Percentiles rank a stretch among this genome's conserved stretches.
Conservation (phyloP, 768 basidiomycete species). For the Tubosaeta brunneosetosa region DNA sequence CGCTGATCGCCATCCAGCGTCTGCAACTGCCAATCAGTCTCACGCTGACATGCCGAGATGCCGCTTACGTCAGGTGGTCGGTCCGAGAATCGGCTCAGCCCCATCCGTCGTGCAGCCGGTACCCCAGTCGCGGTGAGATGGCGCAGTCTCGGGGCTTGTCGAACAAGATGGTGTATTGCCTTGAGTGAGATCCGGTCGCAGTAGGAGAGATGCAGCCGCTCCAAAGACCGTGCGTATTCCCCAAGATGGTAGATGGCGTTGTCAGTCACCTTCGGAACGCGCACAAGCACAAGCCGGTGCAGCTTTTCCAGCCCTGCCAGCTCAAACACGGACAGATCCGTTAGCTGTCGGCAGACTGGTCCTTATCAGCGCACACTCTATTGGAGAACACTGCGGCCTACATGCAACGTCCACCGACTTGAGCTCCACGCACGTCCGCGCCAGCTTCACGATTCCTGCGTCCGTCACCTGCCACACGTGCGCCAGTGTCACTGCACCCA, state of each 20-base stretch:
- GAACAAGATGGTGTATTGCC: slow-evolving; percentile 67
- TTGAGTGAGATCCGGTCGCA: slow-evolving; percentile 78
- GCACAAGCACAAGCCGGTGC: slow-evolving; percentile 73
- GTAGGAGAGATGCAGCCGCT: slow-evolving; percentile 82
- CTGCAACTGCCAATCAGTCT: slow-evolving; percentile 34
- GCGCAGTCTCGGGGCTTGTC: slow-evolving; percentile 53
- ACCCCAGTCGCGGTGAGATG: slow-evolving; percentile 81
- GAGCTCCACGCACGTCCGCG: slow-evolving; percentile 65
- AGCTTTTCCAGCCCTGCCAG: slow-evolving; percentile 65
- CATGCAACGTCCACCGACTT: slow-evolving; percentile 85
- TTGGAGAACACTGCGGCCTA: slow-evolving; percentile 36
- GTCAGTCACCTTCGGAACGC: slow-evolving; percentile 80
- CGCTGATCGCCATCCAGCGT: slow-evolving; percentile 61
- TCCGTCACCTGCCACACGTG: slow-evolving; percentile 83
- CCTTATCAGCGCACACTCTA: slow-evolving; percentile 12
- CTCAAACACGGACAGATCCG: slow-evolving; percentile 82
- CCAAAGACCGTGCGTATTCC: slow-evolving; percentile 63
- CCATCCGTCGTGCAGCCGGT: slow-evolving; percentile 62
- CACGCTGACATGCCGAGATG: neutral
- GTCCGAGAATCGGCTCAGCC: slow-evolving; percentile 75
- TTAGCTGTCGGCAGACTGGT: slow-evolving; percentile 74
- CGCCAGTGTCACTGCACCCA: slow-evolving; percentile 77
- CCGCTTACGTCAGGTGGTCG: slow-evolving; percentile 54
- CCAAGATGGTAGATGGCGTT: slow-evolving; percentile 74
- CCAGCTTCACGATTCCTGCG: slow-evolving; percentile 59